These are phyloP conservation scores for Kurtzmaniella quercitrusa DNA, from an alignment of 1,139 yeast species.

Conservation along the genomic window DNA sequence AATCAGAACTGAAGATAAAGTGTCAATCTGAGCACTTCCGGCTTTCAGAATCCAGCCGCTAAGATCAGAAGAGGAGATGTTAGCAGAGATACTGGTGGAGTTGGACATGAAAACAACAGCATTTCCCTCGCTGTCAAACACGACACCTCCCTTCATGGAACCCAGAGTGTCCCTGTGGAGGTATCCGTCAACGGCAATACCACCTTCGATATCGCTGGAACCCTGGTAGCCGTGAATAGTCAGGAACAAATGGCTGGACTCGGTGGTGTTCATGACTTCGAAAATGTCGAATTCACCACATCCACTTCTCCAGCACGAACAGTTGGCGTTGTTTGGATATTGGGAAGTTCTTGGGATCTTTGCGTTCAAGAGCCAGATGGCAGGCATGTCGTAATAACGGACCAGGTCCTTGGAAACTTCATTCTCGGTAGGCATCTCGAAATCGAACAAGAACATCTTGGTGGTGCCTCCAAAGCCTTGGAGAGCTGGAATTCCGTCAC, in stretches of 20 bases:
- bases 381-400: slow-evolving; percentile 84
- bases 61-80: slow-evolving; percentile 30
- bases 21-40: slow-evolving; percentile 18
- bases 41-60: slow-evolving; percentile 29
- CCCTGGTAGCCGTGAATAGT: slow-evolving; percentile 77
- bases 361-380: slow-evolving; percentile 92
- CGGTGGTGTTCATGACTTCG: slow-evolving; percentile 55
- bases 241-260: slow-evolving; percentile 51
- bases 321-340: slow-evolving; percentile 57
- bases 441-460: slow-evolving; percentile 87
- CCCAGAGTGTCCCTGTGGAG: slow-evolving; percentile 46
- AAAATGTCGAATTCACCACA: slow-evolving; percentile 96
- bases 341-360: slow-evolving; percentile 92
- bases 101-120: slow-evolving; percentile 62
- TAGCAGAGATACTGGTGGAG: slow-evolving; percentile 43
- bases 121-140: slow-evolving; percentile 56
- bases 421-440: slow-evolving; percentile 78
- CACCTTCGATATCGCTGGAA: slow-evolving; percentile 52
- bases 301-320: slow-evolving; percentile 96
- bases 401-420: slow-evolving; percentile 29
- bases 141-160: slow-evolving; percentile 66
- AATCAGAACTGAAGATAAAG: slow-evolving; percentile 20
- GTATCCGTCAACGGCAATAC: slow-evolving; percentile 56
- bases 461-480: slow-evolving; percentile 80
- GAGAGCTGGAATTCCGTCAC: slow-evolving; percentile 83